phyloP scores from a whole-genome alignment of 441 rosid species.

The Syzygium malaccense region DNA sequence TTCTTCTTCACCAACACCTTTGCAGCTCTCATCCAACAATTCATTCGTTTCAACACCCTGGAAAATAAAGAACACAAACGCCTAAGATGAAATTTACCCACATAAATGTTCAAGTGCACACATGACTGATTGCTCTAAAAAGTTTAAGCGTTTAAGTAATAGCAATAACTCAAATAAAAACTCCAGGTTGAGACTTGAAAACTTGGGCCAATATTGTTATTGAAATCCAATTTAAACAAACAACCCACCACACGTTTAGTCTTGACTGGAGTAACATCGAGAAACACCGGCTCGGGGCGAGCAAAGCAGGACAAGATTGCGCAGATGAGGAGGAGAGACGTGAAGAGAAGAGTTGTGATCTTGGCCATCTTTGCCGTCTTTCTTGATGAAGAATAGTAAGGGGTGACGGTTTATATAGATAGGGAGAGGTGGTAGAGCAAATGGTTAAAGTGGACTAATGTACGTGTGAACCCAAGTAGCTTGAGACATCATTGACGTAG shows the following conservation, averaged over 20 bases:
- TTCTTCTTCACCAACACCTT: conserved; percentile 43
- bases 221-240: neutral
- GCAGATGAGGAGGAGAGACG: conserved; percentile 24
- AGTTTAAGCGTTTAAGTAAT: too few relatives aligned
- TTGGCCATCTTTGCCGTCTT: neutral
- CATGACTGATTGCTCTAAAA: neutral
- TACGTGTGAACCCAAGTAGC: neutral
- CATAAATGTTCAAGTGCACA: neutral
- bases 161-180: neutral
- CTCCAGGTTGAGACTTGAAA: neutral
- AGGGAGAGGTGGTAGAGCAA: neutral
- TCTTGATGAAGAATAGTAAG: neutral
- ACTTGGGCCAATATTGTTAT: neutral
- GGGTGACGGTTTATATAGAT: neutral
- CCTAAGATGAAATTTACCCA: neutral
- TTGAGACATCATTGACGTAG: neutral
- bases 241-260: neutral
- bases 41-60: conserved; percentile 22
- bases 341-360: conserved; percentile 18
- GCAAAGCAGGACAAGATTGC: conserved; percentile 23
- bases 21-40: conserved; percentile 32
- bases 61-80: neutral
- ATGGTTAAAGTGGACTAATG: neutral
- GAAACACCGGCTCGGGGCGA: conserved; percentile 24
- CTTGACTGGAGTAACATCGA: neutral